Base-by-base conservation (phyloP, 805 yeast species). In the Schwanniomyces vanrijiae region DNA sequence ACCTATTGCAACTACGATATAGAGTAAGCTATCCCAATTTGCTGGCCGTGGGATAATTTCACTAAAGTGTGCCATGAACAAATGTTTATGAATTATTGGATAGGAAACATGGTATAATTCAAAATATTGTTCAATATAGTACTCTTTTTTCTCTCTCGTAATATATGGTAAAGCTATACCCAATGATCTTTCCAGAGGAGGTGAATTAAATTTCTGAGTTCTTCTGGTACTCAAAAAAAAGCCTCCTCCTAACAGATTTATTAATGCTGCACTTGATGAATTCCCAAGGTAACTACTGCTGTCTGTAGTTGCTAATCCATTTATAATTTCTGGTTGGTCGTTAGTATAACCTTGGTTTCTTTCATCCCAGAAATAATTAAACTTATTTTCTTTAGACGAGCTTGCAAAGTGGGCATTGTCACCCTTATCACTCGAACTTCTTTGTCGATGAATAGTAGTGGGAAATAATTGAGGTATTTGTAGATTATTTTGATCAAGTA, bases 1-100 rank as follows among this genome's bases (percentile, higher is more conserved):
- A 1, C 59, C 59, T 13, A 55, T 52, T 3, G 59, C 55, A 3
- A 56, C 59, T 16, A 55, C 55, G 10, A 55, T 52, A 37, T 53
- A 45, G 22, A 53, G 35, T 10, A 55, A 40, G 14, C 56, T 50
- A 16, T 50, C 45, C 59, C 59, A 55, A 10, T 54, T 19, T 5
- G 45, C 35, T 4, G 55, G 54, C 6, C 54, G 45, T 1, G 57
- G 48, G 1, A 55, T 40, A 10, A 55, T 52, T 38, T 55, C 56
- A 39, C 45, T 55, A 26, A 51, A 55, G 26, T 55, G 56, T 20
- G 57, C 57, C 45, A 55, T 33, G 33, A 55, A 55, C 16, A 53
- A 24, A 14, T 55, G 56, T 37, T 49, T 49, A 37, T 55, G 55
- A 10, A 55, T 47, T 1, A 55, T 50, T 9, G 59, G 59, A 26